Conservation (phyloP, 2,329 filamentous ascomycete genomes). For the Neonectria faginata region DNA sequence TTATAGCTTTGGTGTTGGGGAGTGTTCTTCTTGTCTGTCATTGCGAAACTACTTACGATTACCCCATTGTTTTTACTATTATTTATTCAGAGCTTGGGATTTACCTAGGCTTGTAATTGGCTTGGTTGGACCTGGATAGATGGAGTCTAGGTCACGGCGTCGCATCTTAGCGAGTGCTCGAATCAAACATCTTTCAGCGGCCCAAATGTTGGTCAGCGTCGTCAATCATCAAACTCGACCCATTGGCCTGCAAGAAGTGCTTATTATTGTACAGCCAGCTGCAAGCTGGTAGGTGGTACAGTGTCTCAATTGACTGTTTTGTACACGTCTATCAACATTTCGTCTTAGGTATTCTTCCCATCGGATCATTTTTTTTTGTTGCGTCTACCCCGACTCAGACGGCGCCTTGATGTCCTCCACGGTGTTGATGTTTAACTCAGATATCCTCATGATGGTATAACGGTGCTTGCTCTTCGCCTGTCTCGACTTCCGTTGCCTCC, state of each 20-base stretch:
- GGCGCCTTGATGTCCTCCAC: constrained; percentile 54
- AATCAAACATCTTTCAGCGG: constrained; percentile 41
- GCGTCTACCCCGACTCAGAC: constrained; percentile 21
- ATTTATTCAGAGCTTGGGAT: constrained; percentile 35
- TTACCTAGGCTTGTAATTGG: constrained; percentile 30
- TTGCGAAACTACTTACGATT: constrained; percentile 39
- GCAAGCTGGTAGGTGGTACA: constrained; percentile 45
- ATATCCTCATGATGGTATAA: constrained; percentile 87
- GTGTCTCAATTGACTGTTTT: constrained; percentile 41
- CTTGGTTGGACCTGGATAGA: constrained; percentile 34
- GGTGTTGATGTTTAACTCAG: constrained; percentile 77
- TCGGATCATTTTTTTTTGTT: constrained; percentile 23
- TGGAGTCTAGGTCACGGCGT: constrained; percentile 30
- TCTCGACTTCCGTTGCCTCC: constrained; percentile 78
- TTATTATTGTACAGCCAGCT: constrained; percentile 48
- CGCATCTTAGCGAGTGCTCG: constrained; percentile 32
- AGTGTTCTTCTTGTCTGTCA: constrained; percentile 45
- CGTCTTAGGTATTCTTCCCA: constrained; percentile 24
- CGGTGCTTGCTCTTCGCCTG: constrained; percentile 89
- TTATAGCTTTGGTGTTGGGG: constrained; percentile 50
- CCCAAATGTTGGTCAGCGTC: constrained; percentile 9
- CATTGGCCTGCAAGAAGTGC: constrained; percentile 33
- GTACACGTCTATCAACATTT: constrained; percentile 37
- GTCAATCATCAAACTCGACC: not conserved
- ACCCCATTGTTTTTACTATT: constrained; percentile 33